These are phyloP conservation scores for Pueraria montana DNA, from an alignment of 306 rosid genomes.

Conservation along the genomic window DNA sequence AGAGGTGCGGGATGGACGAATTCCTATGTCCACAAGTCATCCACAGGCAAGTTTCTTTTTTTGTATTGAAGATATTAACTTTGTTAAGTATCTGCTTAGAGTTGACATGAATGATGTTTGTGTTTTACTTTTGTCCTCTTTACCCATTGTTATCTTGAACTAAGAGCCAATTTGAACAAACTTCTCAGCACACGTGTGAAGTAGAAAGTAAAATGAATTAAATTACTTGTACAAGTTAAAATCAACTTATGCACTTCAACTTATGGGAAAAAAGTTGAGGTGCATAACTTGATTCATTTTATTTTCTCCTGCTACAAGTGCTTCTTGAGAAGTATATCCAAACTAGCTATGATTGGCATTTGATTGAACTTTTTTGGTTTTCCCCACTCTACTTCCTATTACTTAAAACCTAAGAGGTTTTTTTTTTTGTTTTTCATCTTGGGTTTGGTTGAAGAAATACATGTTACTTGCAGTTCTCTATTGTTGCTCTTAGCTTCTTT, in stretches of 20 bases:
- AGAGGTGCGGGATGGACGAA: slow-evolving; percentile 93
- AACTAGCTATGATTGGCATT: background rate
- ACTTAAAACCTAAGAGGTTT: background rate
- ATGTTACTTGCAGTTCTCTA: slow-evolving; percentile 23
- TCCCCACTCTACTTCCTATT: background rate
- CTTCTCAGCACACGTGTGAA: background rate
- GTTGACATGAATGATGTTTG: background rate
- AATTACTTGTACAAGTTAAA: background rate
- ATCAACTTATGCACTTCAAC: background rate
- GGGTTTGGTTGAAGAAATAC: slow-evolving; percentile 29
- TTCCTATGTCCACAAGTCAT: slow-evolving; percentile 92
- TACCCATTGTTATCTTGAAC: background rate
- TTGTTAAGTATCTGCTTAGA: background rate
- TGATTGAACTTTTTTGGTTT: background rate
- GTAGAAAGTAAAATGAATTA: background rate
- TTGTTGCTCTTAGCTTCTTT: slow-evolving; percentile 32
- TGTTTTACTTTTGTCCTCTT: background rate
- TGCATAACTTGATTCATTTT: background rate
- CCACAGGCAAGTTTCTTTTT: slow-evolving; percentile 67
- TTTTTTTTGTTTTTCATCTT: background rate
- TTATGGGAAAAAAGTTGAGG: background rate
- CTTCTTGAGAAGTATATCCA: background rate
- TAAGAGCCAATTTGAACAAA: background rate
- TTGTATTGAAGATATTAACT: background rate
- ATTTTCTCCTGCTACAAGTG: background rate